Evolutionary conservation across 2,329 filamentous ascomycete genomes (phyloP), one percentile per base, ranked within the genome.

Genomic region (Ophiostoma populinum): DNA sequence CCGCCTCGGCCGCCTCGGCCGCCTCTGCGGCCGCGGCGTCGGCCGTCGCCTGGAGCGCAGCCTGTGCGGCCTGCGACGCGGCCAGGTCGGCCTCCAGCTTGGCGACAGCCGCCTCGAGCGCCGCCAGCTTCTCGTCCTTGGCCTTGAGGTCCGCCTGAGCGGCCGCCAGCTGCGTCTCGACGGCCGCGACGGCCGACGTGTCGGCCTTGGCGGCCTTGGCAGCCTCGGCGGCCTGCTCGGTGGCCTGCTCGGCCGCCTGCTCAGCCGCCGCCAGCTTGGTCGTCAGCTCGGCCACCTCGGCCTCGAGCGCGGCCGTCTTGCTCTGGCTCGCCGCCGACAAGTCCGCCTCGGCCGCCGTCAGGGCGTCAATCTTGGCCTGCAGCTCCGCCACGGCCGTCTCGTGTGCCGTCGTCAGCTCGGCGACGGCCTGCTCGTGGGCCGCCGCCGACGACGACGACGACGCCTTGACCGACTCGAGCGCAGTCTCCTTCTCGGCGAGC

Each of bases 311-410:
- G n/a, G 59, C 51, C 20, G 71, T 52, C 47, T 61, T 62, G 22
- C 56, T 52, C 34, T 59, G 55, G 43, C 58, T 61, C 10, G 59
- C 57, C 17, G 55, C 51, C 46, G 64, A 59, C 6, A 67, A 47
- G 5, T 54, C 51, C n/a, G 52, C 50, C 34, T 62, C 63, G 2
- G 63, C 61, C 2, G 60, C 55, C 1, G 57, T 56, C 35, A 74
- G 49, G 26, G 65, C 62, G 15, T 69, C 61, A 21, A 76, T 57
- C 51, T 68, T 64, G 46, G 57, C 62, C 50, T 74, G 63, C 30
- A 75, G 52, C 15, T 62, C 61, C 17, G 55, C 56, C 20, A 62
- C 46, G 4, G 55, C 51, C 9, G 55, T 46, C 36, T 71, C 64
- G 41, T 75, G 66, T 32, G 52, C 53, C 4, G 57, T 45, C 46